These are phyloP conservation scores for Phoma sp. DNA, from an alignment of 2,329 filamentous ascomycete species.

Conservation along the genomic window DNA sequence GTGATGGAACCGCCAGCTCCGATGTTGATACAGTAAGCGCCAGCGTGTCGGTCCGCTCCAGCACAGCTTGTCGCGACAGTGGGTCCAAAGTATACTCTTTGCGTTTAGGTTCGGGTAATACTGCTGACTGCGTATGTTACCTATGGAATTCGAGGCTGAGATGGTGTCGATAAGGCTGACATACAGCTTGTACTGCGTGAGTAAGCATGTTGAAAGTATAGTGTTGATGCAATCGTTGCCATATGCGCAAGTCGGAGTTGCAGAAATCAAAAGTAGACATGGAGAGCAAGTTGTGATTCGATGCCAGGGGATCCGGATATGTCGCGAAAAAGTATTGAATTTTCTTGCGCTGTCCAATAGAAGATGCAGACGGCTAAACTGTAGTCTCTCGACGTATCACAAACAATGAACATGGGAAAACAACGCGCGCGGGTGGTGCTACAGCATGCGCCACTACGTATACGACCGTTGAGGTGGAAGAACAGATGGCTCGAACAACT, in stretches of 20 bases:
- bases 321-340: slow-evolving; percentile 10
- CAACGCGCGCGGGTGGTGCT: slow-evolving; percentile 18
- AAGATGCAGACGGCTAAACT: not conserved
- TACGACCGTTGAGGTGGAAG: slow-evolving; percentile 14
- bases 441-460: slow-evolving; percentile 15
- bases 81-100: not conserved
- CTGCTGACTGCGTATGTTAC: slow-evolving; percentile 4
- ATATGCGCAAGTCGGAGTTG: too few relatives aligned
- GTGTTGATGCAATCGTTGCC: not conserved
- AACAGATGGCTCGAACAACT: slow-evolving; percentile 25
- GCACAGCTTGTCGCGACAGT: slow-evolving; percentile 1
- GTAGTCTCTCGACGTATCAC: slow-evolving; percentile 13
- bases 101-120: slow-evolving; percentile 9
- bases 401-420: slow-evolving; percentile 12
- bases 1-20: not conserved
- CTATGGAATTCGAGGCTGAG: not conserved
- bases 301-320: not conserved
- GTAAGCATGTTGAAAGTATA: not conserved
- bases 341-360: slow-evolving; percentile 9
- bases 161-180: not conserved
- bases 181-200: not conserved
- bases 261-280: too few relatives aligned
- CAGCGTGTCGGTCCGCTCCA: slow-evolving; percentile 15
- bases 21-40: slow-evolving; percentile 11
- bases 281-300: not conserved